Conservation (phyloP, 1,284 basidiomycete species). For the Neolentinus lepideus region DNA sequence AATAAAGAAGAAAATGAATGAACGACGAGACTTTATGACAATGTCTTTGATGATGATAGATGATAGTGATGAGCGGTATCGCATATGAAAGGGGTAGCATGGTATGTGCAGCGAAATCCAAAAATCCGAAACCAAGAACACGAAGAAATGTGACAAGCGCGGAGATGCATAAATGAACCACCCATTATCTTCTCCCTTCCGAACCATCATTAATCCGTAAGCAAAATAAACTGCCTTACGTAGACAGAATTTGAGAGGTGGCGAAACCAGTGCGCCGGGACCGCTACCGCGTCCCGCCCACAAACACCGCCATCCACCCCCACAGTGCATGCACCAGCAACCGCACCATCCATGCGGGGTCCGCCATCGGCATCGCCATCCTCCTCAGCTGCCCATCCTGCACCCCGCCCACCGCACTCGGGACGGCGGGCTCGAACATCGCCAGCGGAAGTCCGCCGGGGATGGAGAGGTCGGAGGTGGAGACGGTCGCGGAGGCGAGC, state of each 20-base stretch:
- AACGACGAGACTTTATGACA: background rate
- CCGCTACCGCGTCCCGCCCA: constrained; percentile 19
- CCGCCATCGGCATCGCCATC: constrained; percentile 61
- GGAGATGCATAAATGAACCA: background rate
- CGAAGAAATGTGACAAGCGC: background rate
- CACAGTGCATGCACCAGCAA: constrained; percentile 67
- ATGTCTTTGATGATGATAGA: constrained; percentile 1
- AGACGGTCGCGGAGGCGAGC: constrained; percentile 22
- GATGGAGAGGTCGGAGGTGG: background rate
- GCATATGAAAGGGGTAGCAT: constrained; percentile 2
- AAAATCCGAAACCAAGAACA: background rate
- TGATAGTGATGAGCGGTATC: background rate
- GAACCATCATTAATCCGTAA: too few species aligned
- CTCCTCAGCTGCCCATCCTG: constrained; percentile 27
- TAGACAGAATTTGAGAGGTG: too few species aligned
- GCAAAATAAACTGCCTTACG: too few species aligned
- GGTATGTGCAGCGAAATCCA: background rate
- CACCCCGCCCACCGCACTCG: constrained; percentile 57
- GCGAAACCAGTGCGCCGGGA: too few species aligned
- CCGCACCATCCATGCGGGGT: constrained; percentile 70
- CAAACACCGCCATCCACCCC: constrained; percentile 60
- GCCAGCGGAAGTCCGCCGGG: background rate
- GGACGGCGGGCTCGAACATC: constrained; percentile 22
- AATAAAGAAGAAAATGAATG: background rate
- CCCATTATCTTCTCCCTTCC: too few species aligned